Conservation (phyloP, 2,329 filamentous ascomycete genomes). For the Alternaria panax region DNA sequence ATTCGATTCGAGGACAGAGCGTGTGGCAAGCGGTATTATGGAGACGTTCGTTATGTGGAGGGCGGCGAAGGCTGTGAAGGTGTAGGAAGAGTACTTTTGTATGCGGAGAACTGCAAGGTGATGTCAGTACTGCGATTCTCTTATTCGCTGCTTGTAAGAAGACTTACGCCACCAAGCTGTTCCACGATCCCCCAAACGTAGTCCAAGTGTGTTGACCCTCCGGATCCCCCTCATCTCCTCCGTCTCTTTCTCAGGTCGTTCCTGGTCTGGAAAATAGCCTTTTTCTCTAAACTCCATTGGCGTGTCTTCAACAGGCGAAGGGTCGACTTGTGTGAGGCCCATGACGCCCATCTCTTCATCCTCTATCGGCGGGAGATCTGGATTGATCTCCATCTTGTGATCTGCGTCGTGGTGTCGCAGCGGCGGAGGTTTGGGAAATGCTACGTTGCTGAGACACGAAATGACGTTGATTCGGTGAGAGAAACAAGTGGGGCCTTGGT, state of each 20-base stretch:
- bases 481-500: slow-evolving; percentile 16
- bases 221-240: slow-evolving; percentile 17
- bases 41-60: slow-evolving; percentile 59
- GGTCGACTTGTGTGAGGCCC: slow-evolving; percentile 80
- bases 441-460: slow-evolving; percentile 30
- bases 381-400: slow-evolving; percentile 23
- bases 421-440: slow-evolving; percentile 19
- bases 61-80: slow-evolving; percentile 53
- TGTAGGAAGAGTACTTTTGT: slow-evolving; percentile 87
- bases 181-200: slow-evolving; percentile 70
- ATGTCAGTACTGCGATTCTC: slow-evolving; percentile 8
- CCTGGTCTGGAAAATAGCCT: slow-evolving; percentile 51
- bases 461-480: slow-evolving; percentile 45
- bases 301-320: slow-evolving; percentile 75
- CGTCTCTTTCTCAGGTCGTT: slow-evolving; percentile 13
- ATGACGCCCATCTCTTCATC: slow-evolving; percentile 61
- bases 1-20: slow-evolving; percentile 72
- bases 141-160: neutral
- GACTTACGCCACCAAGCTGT: slow-evolving; percentile 77
- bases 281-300: slow-evolving; percentile 59
- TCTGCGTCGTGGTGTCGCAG: slow-evolving; percentile 1
- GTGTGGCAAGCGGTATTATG: slow-evolving; percentile 43
- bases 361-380: slow-evolving; percentile 28
- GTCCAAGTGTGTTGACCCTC: slow-evolving; percentile 48
- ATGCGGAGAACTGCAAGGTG: slow-evolving; percentile 68